Evolutionary conservation across 2,329 filamentous ascomycete species (phyloP).

Genomic region (Alternaria sp.): DNA sequence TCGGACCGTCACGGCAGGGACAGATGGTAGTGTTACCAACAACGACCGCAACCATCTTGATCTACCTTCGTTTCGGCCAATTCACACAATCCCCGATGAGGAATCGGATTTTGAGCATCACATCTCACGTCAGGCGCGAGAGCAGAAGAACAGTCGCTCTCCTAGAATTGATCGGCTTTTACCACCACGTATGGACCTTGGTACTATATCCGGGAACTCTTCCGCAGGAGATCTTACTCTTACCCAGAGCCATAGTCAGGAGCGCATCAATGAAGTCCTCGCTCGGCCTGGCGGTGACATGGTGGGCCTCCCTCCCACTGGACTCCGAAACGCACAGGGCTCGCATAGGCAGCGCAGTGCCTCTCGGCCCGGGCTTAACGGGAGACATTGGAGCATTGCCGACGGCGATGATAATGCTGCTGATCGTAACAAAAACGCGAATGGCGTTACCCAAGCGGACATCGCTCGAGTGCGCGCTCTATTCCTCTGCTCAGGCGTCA

Average conservation of each 20-base stretch:
- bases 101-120: constrained; percentile 41
- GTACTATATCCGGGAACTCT: constrained; percentile 31
- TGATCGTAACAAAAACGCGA: constrained; percentile 31
- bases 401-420: constrained; percentile 47
- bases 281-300: constrained; percentile 39
- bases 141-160: constrained; percentile 47
- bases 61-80: constrained; percentile 43
- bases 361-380: constrained; percentile 47
- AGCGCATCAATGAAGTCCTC: constrained; percentile 40
- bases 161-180: constrained; percentile 54
- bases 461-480: constrained; percentile 78
- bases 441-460: constrained; percentile 64
- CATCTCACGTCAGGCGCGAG: constrained; percentile 51
- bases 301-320: constrained; percentile 38
- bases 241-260: constrained; percentile 28
- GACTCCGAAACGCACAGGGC: constrained; percentile 28
- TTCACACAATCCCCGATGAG: constrained; percentile 29
- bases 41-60: constrained; percentile 42
- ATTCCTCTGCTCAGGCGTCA: constrained; percentile 84
- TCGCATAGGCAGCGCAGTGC: constrained; percentile 23
- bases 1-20: constrained; percentile 34
- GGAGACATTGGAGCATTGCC: constrained; percentile 65
- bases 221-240: constrained; percentile 30
- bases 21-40: constrained; percentile 27
- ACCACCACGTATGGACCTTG: constrained; percentile 58